Evolutionary conservation across 305 asterid genomes (phyloP), one percentile per base, ranked within the genome.

Genomic region (Lippia alba): DNA sequence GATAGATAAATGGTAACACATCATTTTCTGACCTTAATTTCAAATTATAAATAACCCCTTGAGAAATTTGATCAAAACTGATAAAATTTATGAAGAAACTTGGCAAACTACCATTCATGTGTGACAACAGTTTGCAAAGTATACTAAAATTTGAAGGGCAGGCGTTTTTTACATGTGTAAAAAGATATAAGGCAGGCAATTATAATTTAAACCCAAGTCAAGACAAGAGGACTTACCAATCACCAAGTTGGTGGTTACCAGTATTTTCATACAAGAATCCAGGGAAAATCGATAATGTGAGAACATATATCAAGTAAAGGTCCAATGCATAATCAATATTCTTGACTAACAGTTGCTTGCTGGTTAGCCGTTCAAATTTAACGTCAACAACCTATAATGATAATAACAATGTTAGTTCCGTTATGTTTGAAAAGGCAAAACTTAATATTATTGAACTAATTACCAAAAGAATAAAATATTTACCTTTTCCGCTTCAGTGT

Each of bases 211-310:
- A 36, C 41, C 41, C 41, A 36, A 8, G 9, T 2, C 1, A 44
- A 44, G 12, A 17, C n/a, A 53, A 32, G 6, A 19, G 33, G 14
- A 76, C 84, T 83, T 83, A 89, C 97, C 99, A 94, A 44, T 87
- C 78, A 36, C 96, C 96, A n/a, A 94, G 74, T 34, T 79, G 69
- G 84, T 91, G 99, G 4, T 32, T 17, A 6, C 99, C 99, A 2
- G 97, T 89, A 74, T 94, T 91, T 76, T 94, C 96, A 6, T 80
- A 91, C 70, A 91, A 83, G 79, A 94, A 94, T 69, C 99, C 96
- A 0, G 99, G 99, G 14, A 91, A 84, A 66, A 94, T 91, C 0
- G 99, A 94, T 58, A 94, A 64, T 9, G 97, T 87, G 54, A 91
- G 84, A 8, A 85, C 85, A 14, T 81, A 91, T 12, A 84, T 85